These are phyloP conservation scores for Pythium diclinum DNA, from an alignment of 352 stramenopile species.

Conservation along the genomic window DNA sequence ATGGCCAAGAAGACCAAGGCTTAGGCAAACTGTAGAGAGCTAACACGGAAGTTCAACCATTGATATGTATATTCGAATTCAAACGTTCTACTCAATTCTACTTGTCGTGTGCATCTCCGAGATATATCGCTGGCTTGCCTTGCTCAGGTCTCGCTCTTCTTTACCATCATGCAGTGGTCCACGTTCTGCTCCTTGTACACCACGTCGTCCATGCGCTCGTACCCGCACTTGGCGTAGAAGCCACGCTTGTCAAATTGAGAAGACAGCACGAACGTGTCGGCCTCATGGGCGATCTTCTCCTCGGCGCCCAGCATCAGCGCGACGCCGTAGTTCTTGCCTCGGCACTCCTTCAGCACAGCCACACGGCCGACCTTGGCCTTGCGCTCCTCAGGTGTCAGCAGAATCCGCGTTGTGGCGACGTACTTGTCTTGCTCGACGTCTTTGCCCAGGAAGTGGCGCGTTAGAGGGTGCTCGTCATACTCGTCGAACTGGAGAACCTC, in stretches of 20 bases:
- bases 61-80: no score
- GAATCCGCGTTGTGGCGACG: conserved; percentile 43
- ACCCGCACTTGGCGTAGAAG: conserved; percentile 75
- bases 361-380: conserved; percentile 59
- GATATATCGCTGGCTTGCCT: no score
- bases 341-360: conserved; percentile 49
- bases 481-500: conserved; percentile 38
- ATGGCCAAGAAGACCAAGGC: conserved; percentile 11
- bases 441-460: conserved; percentile 53
- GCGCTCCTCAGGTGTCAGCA: conserved; percentile 31
- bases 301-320: conserved; percentile 45
- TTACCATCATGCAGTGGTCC: conserved; percentile 40
- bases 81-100: not conserved
- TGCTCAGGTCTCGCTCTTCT: not conserved
- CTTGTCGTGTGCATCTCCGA: not conserved
- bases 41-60: no score
- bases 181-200: conserved; percentile 53
- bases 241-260: conserved; percentile 47
- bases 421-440: conserved; percentile 50
- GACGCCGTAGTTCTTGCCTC: conserved; percentile 50
- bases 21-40: no score
- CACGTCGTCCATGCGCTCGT: conserved; percentile 44
- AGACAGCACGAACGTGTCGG: conserved; percentile 42
- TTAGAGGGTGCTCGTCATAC: conserved; percentile 42
- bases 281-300: conserved; percentile 26